Evolutionary conservation across 2,329 filamentous ascomycete species (phyloP).

Genomic region (Myriosclerotinia curreyana): DNA sequence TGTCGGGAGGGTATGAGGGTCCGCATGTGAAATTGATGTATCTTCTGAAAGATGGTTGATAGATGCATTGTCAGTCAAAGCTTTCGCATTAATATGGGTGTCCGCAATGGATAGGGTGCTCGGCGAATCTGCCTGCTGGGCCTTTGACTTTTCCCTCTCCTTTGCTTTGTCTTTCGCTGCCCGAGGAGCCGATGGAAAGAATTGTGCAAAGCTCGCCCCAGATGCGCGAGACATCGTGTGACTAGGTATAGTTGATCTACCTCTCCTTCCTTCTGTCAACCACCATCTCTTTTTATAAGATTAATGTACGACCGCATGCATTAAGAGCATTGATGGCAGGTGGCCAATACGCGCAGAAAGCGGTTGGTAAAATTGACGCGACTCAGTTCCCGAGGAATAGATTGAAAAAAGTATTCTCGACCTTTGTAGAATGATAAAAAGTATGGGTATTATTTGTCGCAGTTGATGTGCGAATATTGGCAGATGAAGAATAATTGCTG

Average conservation of each 20-base stretch:
- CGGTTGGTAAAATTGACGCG: constrained; percentile 25
- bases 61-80: constrained; percentile 37
- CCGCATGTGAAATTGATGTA: constrained; percentile 28
- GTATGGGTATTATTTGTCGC: constrained; percentile 13
- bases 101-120: constrained; percentile 38
- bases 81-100: constrained; percentile 37
- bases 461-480: constrained; percentile 21
- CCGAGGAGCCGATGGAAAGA: constrained; percentile 73
- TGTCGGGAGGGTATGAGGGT: constrained; percentile 29
- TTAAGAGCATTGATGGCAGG: constrained; percentile 26
- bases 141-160: constrained; percentile 60
- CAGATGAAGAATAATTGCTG: not conserved
- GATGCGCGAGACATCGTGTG: constrained; percentile 74
- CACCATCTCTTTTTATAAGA: constrained; percentile 36
- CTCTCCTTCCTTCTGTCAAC: constrained; percentile 36
- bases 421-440: constrained; percentile 13
- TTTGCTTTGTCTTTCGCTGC: constrained; percentile 54
- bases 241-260: constrained; percentile 39
- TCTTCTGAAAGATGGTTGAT: constrained; percentile 33
- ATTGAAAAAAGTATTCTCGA: constrained; percentile 12
- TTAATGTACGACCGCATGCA: constrained; percentile 35
- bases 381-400: constrained; percentile 21
- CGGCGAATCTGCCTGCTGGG: constrained; percentile 35
- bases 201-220: constrained; percentile 77
- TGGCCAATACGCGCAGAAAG: constrained; percentile 32